Base-by-base conservation (phyloP, 2,329 filamentous ascomycete species). In the Lachnellula occidentalis region DNA sequence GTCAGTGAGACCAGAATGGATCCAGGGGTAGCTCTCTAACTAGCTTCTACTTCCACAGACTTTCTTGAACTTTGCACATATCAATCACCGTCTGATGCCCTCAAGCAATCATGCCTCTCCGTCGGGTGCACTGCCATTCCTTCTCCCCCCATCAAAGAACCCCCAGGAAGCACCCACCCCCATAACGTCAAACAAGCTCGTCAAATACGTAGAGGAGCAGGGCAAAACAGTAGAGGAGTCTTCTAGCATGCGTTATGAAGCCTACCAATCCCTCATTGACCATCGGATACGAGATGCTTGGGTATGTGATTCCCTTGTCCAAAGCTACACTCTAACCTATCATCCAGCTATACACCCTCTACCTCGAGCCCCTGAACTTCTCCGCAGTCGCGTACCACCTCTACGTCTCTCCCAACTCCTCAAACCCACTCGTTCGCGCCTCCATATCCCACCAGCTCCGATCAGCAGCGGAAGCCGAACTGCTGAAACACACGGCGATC, bases 51-150 rank as follows among this genome's bases (percentile, higher is more conserved):
- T 50, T 49, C 42, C 53, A 51, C 57, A 95, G 90, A 85, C 91
- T 31, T 94, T 90, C 71, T 79, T 99, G 58, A 88, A 83, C 64
- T 89, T 96, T 64, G 80, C 84, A 49, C 80, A 80, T 41, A 76
- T 96, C 55, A 72, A 82, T 4, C 87, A 92, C 69, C 76, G 76
- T 51, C 75, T 86, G 50, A 75, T 83, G 6, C 74, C 89, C 4
- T 95, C 91, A 4, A 95, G 83, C 64, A 97, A 97, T 71, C 94
- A 97, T 75, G 91, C 92, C 50, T 96, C 92, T 2, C 92, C 92
- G 0, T 87, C 86, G 21, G 92, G 92, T 55, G 79, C 85, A n/a
- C 79, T 97, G 14, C 94, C 94, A 0, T 97, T 95, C 72, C 79
- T 99, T 43, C 78, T 92, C 8, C 86, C 88, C 9, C 46, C 59